Evolutionary conservation across 129 eudicot species (phyloP).

Genomic region (Sambucus nigra): DNA sequence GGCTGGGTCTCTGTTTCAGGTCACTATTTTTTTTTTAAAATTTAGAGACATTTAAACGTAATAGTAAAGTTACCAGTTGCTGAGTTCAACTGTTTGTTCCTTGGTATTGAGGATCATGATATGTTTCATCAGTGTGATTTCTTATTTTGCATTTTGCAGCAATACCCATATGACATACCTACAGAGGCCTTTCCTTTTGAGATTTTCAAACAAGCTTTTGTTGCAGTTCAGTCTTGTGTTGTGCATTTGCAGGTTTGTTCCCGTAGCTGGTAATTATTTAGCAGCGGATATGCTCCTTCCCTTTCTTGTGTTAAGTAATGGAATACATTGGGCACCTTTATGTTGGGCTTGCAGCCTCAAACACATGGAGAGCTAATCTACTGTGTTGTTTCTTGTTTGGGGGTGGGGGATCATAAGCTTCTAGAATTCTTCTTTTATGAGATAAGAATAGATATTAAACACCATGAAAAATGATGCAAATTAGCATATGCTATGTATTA

Average conservation of each 20-base stretch:
- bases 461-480: no score
- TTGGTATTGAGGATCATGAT: slow-evolving; percentile 5
- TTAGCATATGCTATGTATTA: no score
- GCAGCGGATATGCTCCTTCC: slow-evolving; percentile 1
- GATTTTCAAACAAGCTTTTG: slow-evolving; percentile 98
- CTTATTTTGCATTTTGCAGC: slow-evolving; percentile 42
- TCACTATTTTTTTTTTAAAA: slow-evolving; percentile 13
- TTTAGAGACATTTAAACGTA: not conserved
- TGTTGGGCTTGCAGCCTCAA: not conserved
- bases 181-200: slow-evolving; percentile 98
- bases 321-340: not conserved
- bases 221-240: slow-evolving; percentile 95
- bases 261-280: not conserved
- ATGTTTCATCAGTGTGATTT: slow-evolving; percentile 10
- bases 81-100: slow-evolving; percentile 1
- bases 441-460: no score
- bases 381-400: not conserved
- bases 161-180: slow-evolving; percentile 97
- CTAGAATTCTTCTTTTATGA: not conserved
- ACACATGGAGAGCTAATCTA: not conserved
- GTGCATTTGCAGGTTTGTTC: slow-evolving; percentile 91
- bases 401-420: not conserved
- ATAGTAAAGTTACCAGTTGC: not conserved
- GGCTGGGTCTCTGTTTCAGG: slow-evolving; percentile 99
- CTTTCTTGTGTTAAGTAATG: not conserved